These are phyloP conservation scores for Scedosporium minutisporum DNA, from an alignment of 2,329 filamentous ascomycete species.

Conservation along the genomic window DNA sequence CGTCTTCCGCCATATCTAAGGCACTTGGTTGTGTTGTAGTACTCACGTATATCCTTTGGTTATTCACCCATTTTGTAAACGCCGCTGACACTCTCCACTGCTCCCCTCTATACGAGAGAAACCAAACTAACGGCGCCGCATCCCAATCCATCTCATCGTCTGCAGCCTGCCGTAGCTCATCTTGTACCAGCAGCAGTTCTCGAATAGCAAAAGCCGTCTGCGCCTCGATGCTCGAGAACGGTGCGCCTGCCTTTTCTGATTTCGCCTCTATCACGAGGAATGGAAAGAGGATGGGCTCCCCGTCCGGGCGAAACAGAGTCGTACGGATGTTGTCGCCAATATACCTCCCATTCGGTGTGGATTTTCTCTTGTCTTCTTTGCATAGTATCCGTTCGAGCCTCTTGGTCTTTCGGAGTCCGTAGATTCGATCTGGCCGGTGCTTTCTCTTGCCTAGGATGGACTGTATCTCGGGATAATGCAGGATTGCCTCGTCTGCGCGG, in stretches of 20 bases:
- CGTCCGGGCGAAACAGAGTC: not conserved
- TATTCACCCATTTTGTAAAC: not conserved
- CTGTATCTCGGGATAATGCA: not conserved
- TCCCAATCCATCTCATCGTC: not conserved
- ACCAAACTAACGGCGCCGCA: not conserved
- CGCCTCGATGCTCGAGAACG: conserved; percentile 6
- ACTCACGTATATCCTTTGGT: not conserved
- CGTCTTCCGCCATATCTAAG: not conserved
- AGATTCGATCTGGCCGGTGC: not conserved
- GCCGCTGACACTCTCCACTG: not conserved
- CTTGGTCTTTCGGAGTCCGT: not conserved
- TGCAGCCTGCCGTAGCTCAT: conserved; percentile 3
- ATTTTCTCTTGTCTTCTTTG: not conserved
- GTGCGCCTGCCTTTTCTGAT: conserved; percentile 5
- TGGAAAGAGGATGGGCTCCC: conserved; percentile 8
- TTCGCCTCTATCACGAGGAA: conserved; percentile 11
- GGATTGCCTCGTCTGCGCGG: not conserved
- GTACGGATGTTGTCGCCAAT: not conserved
- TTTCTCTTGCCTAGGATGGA: not conserved
- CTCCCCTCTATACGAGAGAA: not conserved
- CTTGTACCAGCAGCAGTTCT: conserved; percentile 8
- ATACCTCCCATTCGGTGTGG: not conserved
- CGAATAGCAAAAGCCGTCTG: conserved; percentile 11
- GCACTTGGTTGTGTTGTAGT: not conserved
- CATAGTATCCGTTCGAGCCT: not conserved